Percentiles rank a stretch among this genome's conserved stretches.
These are phyloP conservation scores for Neoscytalidium dimidiatum DNA, from an alignment of 2,329 filamentous ascomycete genomes.

Conservation along the genomic window DNA sequence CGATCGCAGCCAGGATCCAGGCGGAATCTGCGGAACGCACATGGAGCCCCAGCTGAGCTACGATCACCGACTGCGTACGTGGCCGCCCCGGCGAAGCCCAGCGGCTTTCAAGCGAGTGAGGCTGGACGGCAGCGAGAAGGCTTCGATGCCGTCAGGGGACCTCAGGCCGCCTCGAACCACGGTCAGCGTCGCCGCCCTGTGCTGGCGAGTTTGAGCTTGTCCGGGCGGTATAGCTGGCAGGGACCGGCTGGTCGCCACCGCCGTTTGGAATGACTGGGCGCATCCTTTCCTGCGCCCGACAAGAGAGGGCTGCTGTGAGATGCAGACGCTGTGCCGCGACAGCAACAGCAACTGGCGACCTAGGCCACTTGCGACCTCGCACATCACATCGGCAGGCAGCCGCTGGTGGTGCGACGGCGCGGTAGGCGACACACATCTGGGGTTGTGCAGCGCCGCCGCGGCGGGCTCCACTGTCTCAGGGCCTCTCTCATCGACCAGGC, in stretches of 20 bases:
- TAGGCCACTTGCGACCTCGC: not conserved
- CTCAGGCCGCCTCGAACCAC: not conserved
- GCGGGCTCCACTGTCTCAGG: constrained; percentile 1
- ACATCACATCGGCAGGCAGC: not conserved
- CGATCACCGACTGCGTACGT: too few relatives aligned
- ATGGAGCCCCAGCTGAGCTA: not conserved
- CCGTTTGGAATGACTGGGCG: not conserved
- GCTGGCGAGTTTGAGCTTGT: not conserved
- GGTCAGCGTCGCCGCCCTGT: not conserved
- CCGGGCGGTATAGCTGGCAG: not conserved
- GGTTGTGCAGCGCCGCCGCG: not conserved
- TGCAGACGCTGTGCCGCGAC: not conserved
- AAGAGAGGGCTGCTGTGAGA: not conserved
- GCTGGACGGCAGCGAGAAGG: not conserved
- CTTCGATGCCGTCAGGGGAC: constrained; percentile 9
- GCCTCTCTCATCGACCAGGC: too few relatives aligned
- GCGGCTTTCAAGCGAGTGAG: too few relatives aligned
- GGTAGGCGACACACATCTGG: not conserved
- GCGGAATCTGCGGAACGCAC: constrained; percentile 1
- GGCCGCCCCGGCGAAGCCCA: too few relatives aligned
- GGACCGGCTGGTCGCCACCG: not conserved
- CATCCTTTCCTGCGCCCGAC: not conserved
- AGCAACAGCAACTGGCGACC: not conserved
- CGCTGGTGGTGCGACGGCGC: not conserved
- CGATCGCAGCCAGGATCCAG: constrained; percentile 12